These are phyloP conservation scores for Lithohypha guttulata DNA, from an alignment of 2,329 filamentous ascomycete species.

Conservation along the genomic window DNA sequence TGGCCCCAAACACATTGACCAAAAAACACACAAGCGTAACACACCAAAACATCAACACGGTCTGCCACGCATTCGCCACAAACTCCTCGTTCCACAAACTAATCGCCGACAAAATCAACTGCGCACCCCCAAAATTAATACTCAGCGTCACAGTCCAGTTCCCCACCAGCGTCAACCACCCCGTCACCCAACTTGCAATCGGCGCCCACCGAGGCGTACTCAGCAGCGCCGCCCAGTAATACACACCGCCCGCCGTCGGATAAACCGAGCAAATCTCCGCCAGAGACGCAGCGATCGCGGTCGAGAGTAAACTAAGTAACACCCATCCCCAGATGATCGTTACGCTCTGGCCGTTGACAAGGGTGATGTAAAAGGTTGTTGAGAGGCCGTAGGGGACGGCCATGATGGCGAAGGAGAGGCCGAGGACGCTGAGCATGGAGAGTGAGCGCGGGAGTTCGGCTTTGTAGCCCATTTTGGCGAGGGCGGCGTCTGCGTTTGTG, in stretches of 20 bases:
- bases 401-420: conserved; percentile 64
- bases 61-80: conserved; percentile 56
- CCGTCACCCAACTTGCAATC: conserved; percentile 57
- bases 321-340: conserved; percentile 63
- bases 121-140: conserved; percentile 63
- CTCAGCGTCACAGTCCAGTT: conserved; percentile 59
- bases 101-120: conserved; percentile 58
- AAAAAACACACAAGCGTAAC: conserved; percentile 55
- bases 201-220: conserved; percentile 55
- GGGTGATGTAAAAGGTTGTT: conserved; percentile 58
- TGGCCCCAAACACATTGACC: conserved; percentile 54
- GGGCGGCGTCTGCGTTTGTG: conserved; percentile 44
- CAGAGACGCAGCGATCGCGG: conserved; percentile 54
- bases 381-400: conserved; percentile 58
- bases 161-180: conserved; percentile 61
- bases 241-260: conserved; percentile 58
- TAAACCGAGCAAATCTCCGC: conserved; percentile 61
- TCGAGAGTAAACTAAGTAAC: conserved; percentile 52
- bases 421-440: conserved; percentile 59
- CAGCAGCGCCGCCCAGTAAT: conserved; percentile 62
- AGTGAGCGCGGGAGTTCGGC: conserved; percentile 55
- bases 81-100: conserved; percentile 61
- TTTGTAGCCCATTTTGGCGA: conserved; percentile 58
- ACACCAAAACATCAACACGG: conserved; percentile 60
- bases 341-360: conserved; percentile 58